Evolutionary conservation across 2,329 filamentous ascomycete species (phyloP).

Genomic region (Claviceps humidiphila): DNA sequence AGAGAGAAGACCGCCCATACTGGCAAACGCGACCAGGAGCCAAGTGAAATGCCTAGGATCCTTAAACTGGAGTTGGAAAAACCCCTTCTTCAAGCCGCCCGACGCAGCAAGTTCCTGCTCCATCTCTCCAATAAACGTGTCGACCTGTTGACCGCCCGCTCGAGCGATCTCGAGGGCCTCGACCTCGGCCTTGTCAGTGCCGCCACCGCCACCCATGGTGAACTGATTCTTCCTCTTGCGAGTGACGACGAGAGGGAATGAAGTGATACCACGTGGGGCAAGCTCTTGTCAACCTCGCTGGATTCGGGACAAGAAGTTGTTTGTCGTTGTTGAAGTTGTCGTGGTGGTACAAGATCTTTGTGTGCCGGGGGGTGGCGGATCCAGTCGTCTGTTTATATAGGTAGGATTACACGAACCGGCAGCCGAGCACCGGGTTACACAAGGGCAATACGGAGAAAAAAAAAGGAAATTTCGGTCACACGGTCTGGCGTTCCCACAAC

Average conservation of each 20-base stretch:
- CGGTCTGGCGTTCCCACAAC: neutral
- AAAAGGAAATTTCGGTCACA: neutral
- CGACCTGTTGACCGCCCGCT: constrained; percentile 21
- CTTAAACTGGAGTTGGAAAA: constrained; percentile 44
- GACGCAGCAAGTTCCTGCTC: constrained; percentile 24
- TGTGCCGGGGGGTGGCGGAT: neutral
- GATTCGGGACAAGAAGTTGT: too few species aligned
- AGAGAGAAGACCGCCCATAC: constrained; percentile 59
- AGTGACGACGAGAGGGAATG: neutral
- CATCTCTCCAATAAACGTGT: constrained; percentile 27
- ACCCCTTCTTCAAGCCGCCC: constrained; percentile 21
- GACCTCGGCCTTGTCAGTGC: constrained; percentile 16
- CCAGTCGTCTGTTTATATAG: neutral
- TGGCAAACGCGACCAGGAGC: constrained; percentile 57
- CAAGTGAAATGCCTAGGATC: constrained; percentile 54
- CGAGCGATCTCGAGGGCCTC: constrained; percentile 25
- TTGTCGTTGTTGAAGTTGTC: too few species aligned
- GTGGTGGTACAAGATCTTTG: neutral
- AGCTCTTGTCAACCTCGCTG: neutral
- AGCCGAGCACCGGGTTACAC: too few species aligned
- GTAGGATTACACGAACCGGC: too few species aligned
- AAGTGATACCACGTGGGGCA: neutral
- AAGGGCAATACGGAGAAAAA: neutral
- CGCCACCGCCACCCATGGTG: constrained; percentile 4
- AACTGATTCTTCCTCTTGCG: neutral